These are phyloP conservation scores for Moesziomyces sp. DNA, from an alignment of 1,284 basidiomycete genomes.

Conservation along the genomic window DNA sequence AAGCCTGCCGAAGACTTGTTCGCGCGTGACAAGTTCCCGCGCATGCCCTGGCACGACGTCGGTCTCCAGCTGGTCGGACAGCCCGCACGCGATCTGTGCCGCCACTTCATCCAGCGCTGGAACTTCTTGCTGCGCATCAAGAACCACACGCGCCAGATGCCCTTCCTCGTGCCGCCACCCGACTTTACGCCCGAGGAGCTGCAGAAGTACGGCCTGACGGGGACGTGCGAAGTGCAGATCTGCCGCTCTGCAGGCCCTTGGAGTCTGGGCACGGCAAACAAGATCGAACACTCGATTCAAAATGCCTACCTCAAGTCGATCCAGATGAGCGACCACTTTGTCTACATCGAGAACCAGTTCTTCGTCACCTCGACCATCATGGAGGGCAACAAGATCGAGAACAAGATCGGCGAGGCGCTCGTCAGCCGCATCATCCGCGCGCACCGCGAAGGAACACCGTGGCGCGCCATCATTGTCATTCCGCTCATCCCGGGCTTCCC, in stretches of 20 bases:
- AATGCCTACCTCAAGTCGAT: slow-evolving; percentile 93
- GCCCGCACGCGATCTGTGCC: slow-evolving; percentile 90
- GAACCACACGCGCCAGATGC: slow-evolving; percentile 90
- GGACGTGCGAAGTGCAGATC: slow-evolving; percentile 97
- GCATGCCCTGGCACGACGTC: slow-evolving; percentile 99
- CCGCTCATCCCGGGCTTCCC: slow-evolving; percentile 94
- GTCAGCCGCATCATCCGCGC: slow-evolving; percentile 91
- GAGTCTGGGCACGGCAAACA: slow-evolving; percentile 89
- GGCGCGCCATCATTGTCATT: slow-evolving; percentile 93
- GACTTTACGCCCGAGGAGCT: slow-evolving; percentile 89
- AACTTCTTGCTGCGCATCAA: slow-evolving; percentile 66
- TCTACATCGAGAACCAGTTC: slow-evolving; percentile 89
- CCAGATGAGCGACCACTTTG: slow-evolving; percentile 83
- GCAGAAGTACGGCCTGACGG: slow-evolving; percentile 82
- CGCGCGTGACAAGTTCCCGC: slow-evolving; percentile 84
- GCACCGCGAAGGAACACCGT: slow-evolving; percentile 80
- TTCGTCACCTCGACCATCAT: slow-evolving; percentile 95
- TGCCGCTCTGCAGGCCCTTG: slow-evolving; percentile 94
- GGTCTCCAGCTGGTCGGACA: slow-evolving; percentile 95
- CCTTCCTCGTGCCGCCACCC: slow-evolving; percentile 91
- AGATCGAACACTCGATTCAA: slow-evolving; percentile 91
- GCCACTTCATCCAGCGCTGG: slow-evolving; percentile 93
- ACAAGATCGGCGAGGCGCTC: slow-evolving; percentile 92
- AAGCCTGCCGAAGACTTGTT: slow-evolving; percentile 96
- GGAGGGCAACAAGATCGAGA: slow-evolving; percentile 87